Evolutionary conservation across 306 rosid species (phyloP).

Genomic region (Alnus glutinosa): DNA sequence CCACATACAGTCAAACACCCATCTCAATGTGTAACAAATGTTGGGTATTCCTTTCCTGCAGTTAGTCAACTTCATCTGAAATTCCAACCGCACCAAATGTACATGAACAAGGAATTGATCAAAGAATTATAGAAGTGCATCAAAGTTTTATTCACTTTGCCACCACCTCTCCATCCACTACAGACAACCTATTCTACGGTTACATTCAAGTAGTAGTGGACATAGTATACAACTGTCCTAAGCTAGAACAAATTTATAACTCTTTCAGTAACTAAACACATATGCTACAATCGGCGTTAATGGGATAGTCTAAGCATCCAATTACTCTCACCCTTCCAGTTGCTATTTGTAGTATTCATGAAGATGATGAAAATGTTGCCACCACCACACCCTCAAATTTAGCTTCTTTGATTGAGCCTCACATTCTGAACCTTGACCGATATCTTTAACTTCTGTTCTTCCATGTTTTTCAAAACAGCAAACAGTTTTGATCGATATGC

Average conservation of each 20-base stretch:
- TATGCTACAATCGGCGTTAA: background rate
- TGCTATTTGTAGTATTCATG: background rate
- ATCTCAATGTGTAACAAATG: background rate
- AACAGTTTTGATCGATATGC: slow-evolving; percentile 38
- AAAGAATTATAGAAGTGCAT: background rate
- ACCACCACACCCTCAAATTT: background rate
- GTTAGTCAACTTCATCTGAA: background rate
- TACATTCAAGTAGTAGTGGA: background rate
- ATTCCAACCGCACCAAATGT: background rate
- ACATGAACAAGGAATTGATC: background rate
- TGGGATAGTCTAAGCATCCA: background rate
- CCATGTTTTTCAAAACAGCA: slow-evolving; percentile 39
- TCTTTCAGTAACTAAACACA: slow-evolving; percentile 2
- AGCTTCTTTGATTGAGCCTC: slow-evolving; percentile 34
- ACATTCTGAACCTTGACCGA: slow-evolving; percentile 41
- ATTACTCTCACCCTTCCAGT: background rate
- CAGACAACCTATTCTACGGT: background rate
- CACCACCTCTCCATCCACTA: background rate
- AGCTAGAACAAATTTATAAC: background rate
- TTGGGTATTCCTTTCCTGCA: background rate
- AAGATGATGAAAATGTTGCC: background rate
- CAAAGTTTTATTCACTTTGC: background rate
- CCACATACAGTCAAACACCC: no score
- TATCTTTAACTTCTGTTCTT: slow-evolving; percentile 42
- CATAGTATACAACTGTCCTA: background rate